Percentiles rank a stretch among this genome's conserved stretches.
Conservation (phyloP, 2,329 filamentous ascomycete genomes). For the Diaporthe caulivora region DNA sequence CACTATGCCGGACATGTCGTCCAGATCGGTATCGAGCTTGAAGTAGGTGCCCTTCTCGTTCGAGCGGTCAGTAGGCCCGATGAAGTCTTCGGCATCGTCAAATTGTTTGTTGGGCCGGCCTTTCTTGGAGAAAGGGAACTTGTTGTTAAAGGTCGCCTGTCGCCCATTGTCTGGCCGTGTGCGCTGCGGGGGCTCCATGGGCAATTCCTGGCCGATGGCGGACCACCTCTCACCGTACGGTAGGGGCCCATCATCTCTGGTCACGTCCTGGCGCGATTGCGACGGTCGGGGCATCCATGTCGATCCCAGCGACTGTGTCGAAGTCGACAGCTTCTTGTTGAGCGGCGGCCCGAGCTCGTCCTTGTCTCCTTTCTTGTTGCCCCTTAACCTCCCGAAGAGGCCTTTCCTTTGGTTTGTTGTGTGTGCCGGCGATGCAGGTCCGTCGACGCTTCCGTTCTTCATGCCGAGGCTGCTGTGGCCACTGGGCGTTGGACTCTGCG, state of each 20-base stretch:
- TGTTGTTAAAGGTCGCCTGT: conserved; percentile 71
- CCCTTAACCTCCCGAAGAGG: conserved; percentile 62
- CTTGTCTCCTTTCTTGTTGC: conserved; percentile 62
- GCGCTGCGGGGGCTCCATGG: conserved; percentile 30
- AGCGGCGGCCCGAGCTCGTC: conserved; percentile 61
- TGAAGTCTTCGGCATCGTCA: conserved; percentile 70
- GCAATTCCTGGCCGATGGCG: conserved; percentile 27
- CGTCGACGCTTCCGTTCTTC: conserved; percentile 62
- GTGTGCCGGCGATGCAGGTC: conserved; percentile 70
- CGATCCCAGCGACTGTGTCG: conserved; percentile 64
- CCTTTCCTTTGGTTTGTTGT: conserved; percentile 60
- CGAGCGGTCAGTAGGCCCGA: conserved; percentile 69
- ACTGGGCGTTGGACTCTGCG: conserved; percentile 87
- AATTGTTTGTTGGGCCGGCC: conserved; percentile 58
- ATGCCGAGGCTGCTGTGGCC: conserved; percentile 63
- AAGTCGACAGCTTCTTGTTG: conserved; percentile 62
- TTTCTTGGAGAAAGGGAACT: conserved; percentile 73
- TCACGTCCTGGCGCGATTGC: conserved; percentile 55
- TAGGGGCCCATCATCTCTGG: conserved; percentile 50
- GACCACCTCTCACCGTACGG: conserved; percentile 44
- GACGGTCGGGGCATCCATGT: conserved; percentile 55
- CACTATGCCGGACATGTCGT: conserved; percentile 92
- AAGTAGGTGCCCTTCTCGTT: conserved; percentile 70
- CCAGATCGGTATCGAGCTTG: conserved; percentile 87
- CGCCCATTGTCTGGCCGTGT: conserved; percentile 48